Evolutionary conservation across 495 filamentous ascomycete genomes (phyloP).

Genomic region (Hyphodiscus hymeniophilus): DNA sequence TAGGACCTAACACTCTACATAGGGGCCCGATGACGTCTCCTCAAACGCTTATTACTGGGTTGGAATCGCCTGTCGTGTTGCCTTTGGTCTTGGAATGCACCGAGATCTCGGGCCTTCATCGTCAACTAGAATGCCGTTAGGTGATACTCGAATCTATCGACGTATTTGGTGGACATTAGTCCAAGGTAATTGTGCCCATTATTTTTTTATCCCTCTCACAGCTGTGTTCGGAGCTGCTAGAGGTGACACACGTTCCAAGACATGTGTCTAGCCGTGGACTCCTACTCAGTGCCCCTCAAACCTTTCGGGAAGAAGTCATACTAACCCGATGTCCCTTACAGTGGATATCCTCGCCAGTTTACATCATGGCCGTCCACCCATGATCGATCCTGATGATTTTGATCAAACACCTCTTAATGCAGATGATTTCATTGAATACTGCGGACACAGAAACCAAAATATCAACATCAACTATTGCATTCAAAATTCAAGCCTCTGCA

Average conservation of each 20-base stretch:
- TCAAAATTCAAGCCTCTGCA: conserved; percentile 32
- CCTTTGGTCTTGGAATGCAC: conserved; percentile 6
- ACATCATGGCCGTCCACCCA: conserved; percentile 37
- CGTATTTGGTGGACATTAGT: conserved; percentile 8
- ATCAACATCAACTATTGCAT: conserved; percentile 36
- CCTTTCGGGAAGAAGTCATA: too few species aligned
- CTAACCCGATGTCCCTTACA: too few species aligned
- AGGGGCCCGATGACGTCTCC: background rate
- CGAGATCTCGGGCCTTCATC: background rate
- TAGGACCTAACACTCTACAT: too few species aligned
- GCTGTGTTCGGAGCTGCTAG: too few species aligned
- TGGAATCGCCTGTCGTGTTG: conserved; percentile 2
- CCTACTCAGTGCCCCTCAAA: too few species aligned
- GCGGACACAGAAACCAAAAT: background rate
- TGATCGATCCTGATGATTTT: conserved; percentile 35
- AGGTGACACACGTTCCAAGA: too few species aligned
- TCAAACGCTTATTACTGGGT: conserved; percentile 5
- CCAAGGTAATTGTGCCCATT: too few species aligned
- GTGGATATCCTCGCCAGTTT: conserved; percentile 41
- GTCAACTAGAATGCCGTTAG: conserved; percentile 24
- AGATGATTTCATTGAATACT: conserved; percentile 25
- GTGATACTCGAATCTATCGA: background rate
- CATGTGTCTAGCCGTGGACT: too few species aligned
- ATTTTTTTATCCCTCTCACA: too few species aligned
- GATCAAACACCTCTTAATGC: conserved; percentile 35